A percentile compares a stretch with the other conserved stretches of the same genome.
These are phyloP conservation scores for Corylus americana DNA, from an alignment of 306 rosid genomes.

Conservation along the genomic window DNA sequence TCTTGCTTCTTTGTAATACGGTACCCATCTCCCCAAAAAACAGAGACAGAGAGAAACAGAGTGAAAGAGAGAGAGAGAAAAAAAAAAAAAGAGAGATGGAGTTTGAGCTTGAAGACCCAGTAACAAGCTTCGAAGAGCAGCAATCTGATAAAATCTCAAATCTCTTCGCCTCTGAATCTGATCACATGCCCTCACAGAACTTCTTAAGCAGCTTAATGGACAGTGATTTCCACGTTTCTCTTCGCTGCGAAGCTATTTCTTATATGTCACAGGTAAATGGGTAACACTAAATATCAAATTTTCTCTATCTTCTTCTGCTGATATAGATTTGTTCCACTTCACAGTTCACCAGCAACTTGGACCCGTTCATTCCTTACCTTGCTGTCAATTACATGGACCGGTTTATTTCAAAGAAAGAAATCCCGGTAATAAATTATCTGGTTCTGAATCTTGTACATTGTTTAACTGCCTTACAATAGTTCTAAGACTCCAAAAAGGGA, in stretches of 20 bases:
- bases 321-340: background rate
- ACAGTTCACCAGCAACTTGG: constrained; percentile 53
- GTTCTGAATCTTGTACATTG: background rate
- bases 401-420: constrained; percentile 53
- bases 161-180: constrained; percentile 62
- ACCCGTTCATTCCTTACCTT: constrained; percentile 58
- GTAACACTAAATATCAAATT: background rate
- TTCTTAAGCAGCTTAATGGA: constrained; percentile 24
- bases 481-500: background rate
- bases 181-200: constrained; percentile 50
- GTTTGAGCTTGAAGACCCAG: constrained; percentile 60
- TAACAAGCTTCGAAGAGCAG: constrained; percentile 46
- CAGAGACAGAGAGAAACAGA: background rate
- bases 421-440: constrained; percentile 46
- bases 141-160: constrained; percentile 34
- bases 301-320: constrained; percentile 4
- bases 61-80: background rate
- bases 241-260: constrained; percentile 52
- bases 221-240: constrained; percentile 31
- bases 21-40: background rate
- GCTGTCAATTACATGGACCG: constrained; percentile 71
- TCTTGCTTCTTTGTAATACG: constrained; percentile 32
- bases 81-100: constrained; percentile 41
- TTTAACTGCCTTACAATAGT: background rate
- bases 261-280: constrained; percentile 55